phyloP scores from a whole-genome alignment of 768 basidiomycete species.

The Austroboletus eburneus region DNA sequence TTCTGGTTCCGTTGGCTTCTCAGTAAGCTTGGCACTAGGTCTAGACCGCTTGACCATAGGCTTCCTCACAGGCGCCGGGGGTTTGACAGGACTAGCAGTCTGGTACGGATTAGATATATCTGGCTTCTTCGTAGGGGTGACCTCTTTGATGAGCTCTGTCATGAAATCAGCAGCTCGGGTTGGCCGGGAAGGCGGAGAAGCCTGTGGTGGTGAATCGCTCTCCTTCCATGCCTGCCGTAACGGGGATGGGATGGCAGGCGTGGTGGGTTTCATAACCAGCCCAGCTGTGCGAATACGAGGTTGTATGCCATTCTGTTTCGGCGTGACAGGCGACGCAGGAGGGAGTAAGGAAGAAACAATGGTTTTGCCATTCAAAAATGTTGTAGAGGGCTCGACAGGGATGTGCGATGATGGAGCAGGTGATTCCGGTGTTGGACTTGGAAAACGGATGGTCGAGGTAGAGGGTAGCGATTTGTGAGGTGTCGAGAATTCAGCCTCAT shows the following conservation, averaged over 20 bases:
- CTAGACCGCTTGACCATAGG: constrained; percentile 37
- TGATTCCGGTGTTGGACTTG: constrained; percentile 27
- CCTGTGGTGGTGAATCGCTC: constrained; percentile 36
- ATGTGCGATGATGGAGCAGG: constrained; percentile 32
- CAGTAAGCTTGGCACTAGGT: constrained; percentile 31
- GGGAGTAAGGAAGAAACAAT: constrained; percentile 22
- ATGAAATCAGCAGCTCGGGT: constrained; percentile 68
- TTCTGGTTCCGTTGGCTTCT: constrained; percentile 29
- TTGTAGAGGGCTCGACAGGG: constrained; percentile 24
- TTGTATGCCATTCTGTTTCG: constrained; percentile 23
- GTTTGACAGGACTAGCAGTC: constrained; percentile 59
- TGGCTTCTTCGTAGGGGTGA: constrained; percentile 57
- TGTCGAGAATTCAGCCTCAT: constrained; percentile 36
- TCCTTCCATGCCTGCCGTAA: constrained; percentile 69
- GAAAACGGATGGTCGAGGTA: constrained; percentile 21
- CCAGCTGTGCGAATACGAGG: constrained; percentile 41
- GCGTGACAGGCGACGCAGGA: constrained; percentile 20
- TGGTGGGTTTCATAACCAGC: constrained; percentile 45
- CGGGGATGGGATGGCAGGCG: constrained; percentile 68
- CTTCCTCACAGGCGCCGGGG: constrained; percentile 43
- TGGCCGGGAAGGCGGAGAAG: constrained; percentile 34
- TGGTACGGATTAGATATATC: constrained; percentile 80
- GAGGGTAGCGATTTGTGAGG: constrained; percentile 32
- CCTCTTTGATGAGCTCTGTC: constrained; percentile 67
- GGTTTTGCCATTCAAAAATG: constrained; percentile 24